Percentiles rank a stretch among this genome's conserved stretches.
These are phyloP conservation scores for Neonectria sp. DNA, from an alignment of 2,329 filamentous ascomycete genomes.

Conservation along the genomic window DNA sequence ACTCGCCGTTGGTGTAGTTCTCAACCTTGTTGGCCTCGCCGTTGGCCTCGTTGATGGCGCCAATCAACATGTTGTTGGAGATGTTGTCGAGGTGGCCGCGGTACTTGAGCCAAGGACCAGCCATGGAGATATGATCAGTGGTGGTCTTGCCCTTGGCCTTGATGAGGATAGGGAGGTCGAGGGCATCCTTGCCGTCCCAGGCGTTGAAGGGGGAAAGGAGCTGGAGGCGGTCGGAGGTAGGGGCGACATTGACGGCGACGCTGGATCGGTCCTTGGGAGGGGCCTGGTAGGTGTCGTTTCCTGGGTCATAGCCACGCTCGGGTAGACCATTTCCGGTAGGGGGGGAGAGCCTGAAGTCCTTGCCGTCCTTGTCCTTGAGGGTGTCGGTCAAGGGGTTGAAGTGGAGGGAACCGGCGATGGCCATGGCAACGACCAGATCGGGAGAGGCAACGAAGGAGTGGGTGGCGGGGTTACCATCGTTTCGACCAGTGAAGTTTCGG, in stretches of 20 bases:
- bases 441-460: constrained; percentile 95
- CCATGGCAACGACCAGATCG: constrained; percentile 89
- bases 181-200: constrained; percentile 94
- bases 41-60: constrained; percentile 96
- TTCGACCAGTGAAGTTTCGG: constrained; percentile 99
- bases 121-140: constrained; percentile 97
- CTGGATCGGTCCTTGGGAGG: constrained; percentile 84
- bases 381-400: constrained; percentile 97
- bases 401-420: constrained; percentile 85
- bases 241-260: constrained; percentile 87
- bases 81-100: constrained; percentile 99
- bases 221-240: constrained; percentile 94
- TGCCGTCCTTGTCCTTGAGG: constrained; percentile 95
- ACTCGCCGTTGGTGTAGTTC: constrained; percentile 89
- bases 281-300: constrained; percentile 95
- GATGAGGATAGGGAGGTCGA: constrained; percentile 91
- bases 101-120: constrained; percentile 98
- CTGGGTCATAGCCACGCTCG: constrained; percentile 86
- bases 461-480: constrained; percentile 95
- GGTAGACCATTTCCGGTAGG: constrained; percentile 89
- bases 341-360: constrained; percentile 89
- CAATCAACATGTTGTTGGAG: constrained; percentile 99
- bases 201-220: constrained; percentile 86
- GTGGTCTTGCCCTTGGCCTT: constrained; percentile 99
- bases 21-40: constrained; percentile 97